Evolutionary conservation across 441 rosid genomes (phyloP).

Genomic region (Brassica hybrid): DNA sequence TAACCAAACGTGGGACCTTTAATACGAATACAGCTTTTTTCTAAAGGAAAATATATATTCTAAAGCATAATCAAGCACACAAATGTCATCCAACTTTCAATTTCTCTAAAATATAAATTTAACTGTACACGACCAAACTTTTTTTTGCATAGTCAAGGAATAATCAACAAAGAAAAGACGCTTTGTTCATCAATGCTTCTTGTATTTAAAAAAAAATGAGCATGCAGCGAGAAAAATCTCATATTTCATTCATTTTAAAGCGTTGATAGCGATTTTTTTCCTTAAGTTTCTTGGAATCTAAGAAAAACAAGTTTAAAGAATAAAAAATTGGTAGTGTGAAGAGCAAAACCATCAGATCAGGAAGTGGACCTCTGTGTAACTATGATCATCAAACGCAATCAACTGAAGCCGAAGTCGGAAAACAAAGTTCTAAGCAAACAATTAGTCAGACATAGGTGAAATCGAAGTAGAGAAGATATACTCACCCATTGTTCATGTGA

Average conservation of each 20-base stretch:
- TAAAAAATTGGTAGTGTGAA: background rate
- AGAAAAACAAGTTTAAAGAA: background rate
- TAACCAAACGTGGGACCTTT: slow-evolving; percentile 40
- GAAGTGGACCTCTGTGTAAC: slow-evolving; percentile 18
- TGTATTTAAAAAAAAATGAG: slow-evolving; percentile 8
- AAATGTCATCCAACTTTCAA: slow-evolving; percentile 2
- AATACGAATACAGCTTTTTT: slow-evolving; percentile 30
- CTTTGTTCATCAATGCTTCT: slow-evolving; percentile 33
- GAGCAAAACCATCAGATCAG: background rate
- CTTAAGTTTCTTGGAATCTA: slow-evolving; percentile 20
- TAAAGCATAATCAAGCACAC: slow-evolving; percentile 25
- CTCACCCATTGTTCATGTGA: slow-evolving; percentile 53
- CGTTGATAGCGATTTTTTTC: background rate
- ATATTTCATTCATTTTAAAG: slow-evolving; percentile 16
- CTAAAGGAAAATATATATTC: slow-evolving; percentile 15
- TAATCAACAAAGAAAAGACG: slow-evolving; percentile 28
- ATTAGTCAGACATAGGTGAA: slow-evolving; percentile 16
- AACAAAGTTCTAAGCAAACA: slow-evolving; percentile 7
- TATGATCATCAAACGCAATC: slow-evolving; percentile 30
- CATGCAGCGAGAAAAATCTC: slow-evolving; percentile 21
- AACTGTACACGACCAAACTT: slow-evolving; percentile 33
- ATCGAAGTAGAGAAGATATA: slow-evolving; percentile 32
- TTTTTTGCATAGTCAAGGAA: slow-evolving; percentile 34
- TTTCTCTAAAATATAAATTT: slow-evolving; percentile 12
- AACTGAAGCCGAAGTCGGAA: slow-evolving; percentile 21